Conservation (phyloP, 208 protist genomes). For the Trypanosoma cruzi region DNA sequence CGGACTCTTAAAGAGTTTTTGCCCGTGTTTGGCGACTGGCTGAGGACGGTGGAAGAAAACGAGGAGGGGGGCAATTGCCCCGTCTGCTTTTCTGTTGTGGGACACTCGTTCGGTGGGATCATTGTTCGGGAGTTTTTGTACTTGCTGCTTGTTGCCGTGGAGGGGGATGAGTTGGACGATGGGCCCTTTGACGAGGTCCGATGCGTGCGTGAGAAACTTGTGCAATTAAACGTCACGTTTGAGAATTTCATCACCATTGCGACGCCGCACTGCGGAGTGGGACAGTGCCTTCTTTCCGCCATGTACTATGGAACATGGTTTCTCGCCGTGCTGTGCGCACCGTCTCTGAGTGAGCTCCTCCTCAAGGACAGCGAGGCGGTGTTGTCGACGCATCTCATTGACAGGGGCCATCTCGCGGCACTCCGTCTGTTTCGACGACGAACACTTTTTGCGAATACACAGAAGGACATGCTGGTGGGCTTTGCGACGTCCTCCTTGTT, state of each 20-base stretch:
- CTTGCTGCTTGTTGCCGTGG: conserved; percentile 37
- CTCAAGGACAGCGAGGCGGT: conserved; percentile 39
- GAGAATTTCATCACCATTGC: conserved; percentile 74
- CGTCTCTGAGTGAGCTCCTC: conserved; percentile 56
- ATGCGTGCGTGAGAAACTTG: conserved; percentile 34
- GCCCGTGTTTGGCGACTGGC: conserved; percentile 48
- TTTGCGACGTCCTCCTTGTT: conserved; percentile 67
- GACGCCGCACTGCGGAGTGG: conserved; percentile 66
- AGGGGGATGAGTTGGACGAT: conserved; percentile 19
- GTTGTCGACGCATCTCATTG: conserved; percentile 45
- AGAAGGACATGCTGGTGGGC: conserved; percentile 71
- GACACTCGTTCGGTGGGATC: conserved; percentile 74
- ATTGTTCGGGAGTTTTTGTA: conserved; percentile 70
- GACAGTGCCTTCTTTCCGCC: conserved; percentile 50
- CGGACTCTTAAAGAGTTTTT: conserved; percentile 50
- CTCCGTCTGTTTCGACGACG: conserved; percentile 56
- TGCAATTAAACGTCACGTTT: conserved; percentile 33
- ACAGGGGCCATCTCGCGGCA: conserved; percentile 42
- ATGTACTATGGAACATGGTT: conserved; percentile 51
- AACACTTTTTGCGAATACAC: conserved; percentile 70
- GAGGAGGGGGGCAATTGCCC: conserved; percentile 3
- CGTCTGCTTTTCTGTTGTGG: conserved; percentile 62
- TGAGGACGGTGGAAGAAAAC: conserved; percentile 19
- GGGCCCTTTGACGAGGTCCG: conserved; percentile 27
- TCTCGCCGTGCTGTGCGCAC: conserved; percentile 32